Conservation (phyloP, 179 eudicot genomes). For the Nepenthes alata region DNA sequence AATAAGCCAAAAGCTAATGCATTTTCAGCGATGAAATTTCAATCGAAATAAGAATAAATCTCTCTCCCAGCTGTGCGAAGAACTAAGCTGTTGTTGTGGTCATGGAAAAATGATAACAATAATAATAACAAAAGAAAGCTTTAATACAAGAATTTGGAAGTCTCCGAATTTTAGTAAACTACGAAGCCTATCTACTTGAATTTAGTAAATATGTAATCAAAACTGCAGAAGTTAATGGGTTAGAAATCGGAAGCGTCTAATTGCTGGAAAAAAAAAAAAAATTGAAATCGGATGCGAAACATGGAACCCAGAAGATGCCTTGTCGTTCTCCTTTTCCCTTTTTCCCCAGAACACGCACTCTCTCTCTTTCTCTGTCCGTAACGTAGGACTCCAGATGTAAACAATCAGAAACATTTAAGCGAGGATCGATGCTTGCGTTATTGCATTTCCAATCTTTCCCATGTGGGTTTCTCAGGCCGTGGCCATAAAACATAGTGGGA, state of each 20-base stretch:
- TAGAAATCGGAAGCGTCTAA: not conserved
- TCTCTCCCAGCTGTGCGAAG: too few relatives aligned
- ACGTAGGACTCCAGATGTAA: constrained; percentile 19
- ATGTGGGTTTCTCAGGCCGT: not conserved
- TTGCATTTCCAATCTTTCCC: constrained; percentile 2
- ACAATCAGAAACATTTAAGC: not conserved
- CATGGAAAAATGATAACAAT: too few relatives aligned
- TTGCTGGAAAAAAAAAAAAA: too few relatives aligned
- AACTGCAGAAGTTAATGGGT: not conserved
- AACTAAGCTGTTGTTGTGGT: too few relatives aligned
- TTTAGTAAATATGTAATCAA: too few relatives aligned
- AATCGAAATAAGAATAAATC: too few relatives aligned
- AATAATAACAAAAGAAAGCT: too few relatives aligned
- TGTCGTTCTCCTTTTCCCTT: constrained; percentile 11
- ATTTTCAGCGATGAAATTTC: too few relatives aligned
- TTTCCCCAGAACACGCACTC: constrained; percentile 5
- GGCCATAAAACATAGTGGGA: not conserved
- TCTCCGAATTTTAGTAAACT: too few relatives aligned
- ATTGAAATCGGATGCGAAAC: constrained; percentile 8
- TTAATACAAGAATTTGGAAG: too few relatives aligned
- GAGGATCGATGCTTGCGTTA: not conserved
- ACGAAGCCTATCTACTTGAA: too few relatives aligned
- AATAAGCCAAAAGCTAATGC: too few relatives aligned
- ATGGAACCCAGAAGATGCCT: constrained; percentile 29
- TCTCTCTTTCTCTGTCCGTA: constrained; percentile 11